These are phyloP conservation scores for Cutaneotrichosporon spelunceum DNA, from an alignment of 1,284 basidiomycete species.

Conservation along the genomic window DNA sequence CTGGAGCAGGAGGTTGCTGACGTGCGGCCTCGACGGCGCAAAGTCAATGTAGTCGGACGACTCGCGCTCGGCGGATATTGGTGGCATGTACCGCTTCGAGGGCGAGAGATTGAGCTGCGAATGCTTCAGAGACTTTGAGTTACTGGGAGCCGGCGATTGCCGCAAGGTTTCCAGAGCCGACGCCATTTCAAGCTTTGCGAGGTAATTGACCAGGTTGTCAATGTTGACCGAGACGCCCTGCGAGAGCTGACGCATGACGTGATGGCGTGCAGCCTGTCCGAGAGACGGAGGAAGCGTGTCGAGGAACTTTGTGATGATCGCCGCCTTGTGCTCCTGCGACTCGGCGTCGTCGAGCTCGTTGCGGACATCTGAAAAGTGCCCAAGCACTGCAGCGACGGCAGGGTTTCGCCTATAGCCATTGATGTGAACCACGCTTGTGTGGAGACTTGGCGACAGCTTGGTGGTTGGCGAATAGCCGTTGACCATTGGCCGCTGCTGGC, in stretches of 20 bases:
- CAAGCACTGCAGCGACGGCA: background rate
- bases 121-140: background rate
- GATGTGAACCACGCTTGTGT: background rate
- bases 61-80: background rate
- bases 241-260: conserved; percentile 8
- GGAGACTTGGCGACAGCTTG: background rate
- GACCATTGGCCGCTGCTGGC: background rate
- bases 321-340: conserved; percentile 8
- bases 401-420: conserved; percentile 3
- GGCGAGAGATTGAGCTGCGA: conserved; percentile 2
- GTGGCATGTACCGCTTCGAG: background rate
- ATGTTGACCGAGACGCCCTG: conserved; percentile 16
- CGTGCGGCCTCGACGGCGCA: conserved; percentile 18
- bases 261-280: conserved; percentile 12
- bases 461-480: background rate
- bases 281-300: conserved; percentile 17
- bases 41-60: conserved; percentile 15
- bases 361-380: conserved; percentile 12
- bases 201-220: conserved; percentile 18
- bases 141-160: background rate
- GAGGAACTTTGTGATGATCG: conserved; percentile 10
- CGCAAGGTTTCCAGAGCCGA: conserved; percentile 2
- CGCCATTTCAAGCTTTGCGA: conserved; percentile 18
- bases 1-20: conserved; percentile 13
- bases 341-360: conserved; percentile 5